These are phyloP conservation scores for Dryadomyces quercivorus DNA, from an alignment of 2,329 filamentous ascomycete species.

Conservation along the genomic window DNA sequence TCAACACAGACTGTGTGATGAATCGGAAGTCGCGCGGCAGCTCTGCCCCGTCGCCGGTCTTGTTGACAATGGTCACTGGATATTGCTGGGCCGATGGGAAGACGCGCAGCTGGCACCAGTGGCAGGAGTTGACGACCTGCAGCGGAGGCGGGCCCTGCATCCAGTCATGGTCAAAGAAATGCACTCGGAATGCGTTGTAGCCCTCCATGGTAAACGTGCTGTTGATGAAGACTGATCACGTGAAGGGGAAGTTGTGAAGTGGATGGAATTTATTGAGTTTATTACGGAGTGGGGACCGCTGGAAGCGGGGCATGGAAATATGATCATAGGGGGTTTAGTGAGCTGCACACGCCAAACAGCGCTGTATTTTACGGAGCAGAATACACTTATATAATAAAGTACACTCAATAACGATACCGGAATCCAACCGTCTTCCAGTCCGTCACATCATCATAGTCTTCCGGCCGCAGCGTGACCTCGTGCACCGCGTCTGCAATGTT, in stretches of 20 bases:
- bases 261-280: no score
- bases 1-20: constrained; percentile 48
- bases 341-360: no score
- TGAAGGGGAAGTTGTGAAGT: no score
- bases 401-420: constrained; percentile 33
- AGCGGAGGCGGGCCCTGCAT: constrained; percentile 9
- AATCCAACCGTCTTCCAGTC: constrained; percentile 49
- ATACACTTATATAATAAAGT: no score
- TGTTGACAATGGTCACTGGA: constrained; percentile 54
- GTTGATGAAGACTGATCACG: no score
- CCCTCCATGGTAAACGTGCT: background rate
- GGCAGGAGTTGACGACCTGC: constrained; percentile 28
- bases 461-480: constrained; percentile 25
- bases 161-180: constrained; percentile 13
- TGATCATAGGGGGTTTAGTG: no score
- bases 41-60: constrained; percentile 36
- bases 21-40: constrained; percentile 56
- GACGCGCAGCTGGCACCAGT: constrained; percentile 47
- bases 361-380: no score
- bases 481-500: constrained; percentile 20
- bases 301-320: no score
- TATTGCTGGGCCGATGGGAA: constrained; percentile 35
- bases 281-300: no score
- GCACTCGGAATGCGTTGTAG: background rate
- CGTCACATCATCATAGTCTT: constrained; percentile 44